These are phyloP conservation scores for Cryptococcus sp. DNA, from an alignment of 1,284 basidiomycete species.

Conservation along the genomic window DNA sequence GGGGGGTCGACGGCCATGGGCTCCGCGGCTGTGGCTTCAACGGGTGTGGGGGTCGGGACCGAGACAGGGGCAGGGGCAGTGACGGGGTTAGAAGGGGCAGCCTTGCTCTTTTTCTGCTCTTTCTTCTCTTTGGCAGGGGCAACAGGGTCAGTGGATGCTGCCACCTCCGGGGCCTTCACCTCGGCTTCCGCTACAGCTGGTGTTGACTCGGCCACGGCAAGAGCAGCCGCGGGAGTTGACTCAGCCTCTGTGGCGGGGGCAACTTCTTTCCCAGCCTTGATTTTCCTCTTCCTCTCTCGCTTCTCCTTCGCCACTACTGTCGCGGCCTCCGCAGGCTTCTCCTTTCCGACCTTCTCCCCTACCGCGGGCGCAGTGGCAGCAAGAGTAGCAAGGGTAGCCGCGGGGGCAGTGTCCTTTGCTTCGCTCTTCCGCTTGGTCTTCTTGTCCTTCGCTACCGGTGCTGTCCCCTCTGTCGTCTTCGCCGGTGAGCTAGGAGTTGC, in stretches of 20 bases:
- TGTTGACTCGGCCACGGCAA: neutral
- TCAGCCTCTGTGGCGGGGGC: neutral
- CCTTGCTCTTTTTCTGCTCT: neutral
- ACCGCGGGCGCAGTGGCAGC: neutral
- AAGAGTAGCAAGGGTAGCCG: neutral
- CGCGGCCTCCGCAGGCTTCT: conserved; percentile 16
- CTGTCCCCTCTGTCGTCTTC: conserved; percentile 1
- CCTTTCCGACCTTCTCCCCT: conserved; percentile 11
- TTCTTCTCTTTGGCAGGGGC: neutral
- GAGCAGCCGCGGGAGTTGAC: no score
- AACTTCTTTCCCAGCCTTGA: conserved; percentile 5
- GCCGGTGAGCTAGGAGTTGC: no score
- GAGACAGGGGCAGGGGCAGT: neutral
- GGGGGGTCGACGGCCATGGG: no score
- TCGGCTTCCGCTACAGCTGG: neutral
- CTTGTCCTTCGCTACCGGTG: conserved; percentile 5
- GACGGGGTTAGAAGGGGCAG: no score
- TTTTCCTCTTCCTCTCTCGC: conserved; percentile 13
- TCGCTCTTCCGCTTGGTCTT: neutral
- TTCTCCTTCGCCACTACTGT: conserved; percentile 14
- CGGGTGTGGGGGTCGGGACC: neutral
- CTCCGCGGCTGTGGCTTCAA: neutral
- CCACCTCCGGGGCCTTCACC: no score
- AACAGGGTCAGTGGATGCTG: neutral
- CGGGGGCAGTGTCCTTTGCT: neutral